Evolutionary conservation across 306 rosid genomes (phyloP).

Genomic region (Bauhinia variegata): DNA sequence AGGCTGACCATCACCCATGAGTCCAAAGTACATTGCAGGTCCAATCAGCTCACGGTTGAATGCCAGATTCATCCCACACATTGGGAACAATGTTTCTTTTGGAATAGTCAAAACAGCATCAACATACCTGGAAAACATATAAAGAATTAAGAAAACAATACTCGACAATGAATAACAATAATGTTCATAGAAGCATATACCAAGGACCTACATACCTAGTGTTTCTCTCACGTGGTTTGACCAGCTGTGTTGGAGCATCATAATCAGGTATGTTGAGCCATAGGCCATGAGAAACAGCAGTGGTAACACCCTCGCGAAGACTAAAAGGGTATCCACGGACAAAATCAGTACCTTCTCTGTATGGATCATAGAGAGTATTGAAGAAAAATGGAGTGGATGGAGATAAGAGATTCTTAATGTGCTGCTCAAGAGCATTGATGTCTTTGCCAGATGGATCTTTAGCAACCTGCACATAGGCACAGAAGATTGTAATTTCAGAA

Average conservation of each 20-base stretch:
- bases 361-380: conserved; percentile 90
- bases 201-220: conserved; percentile 48
- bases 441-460: conserved; percentile 77
- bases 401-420: conserved; percentile 69
- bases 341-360: conserved; percentile 81
- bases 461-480: conserved; percentile 62
- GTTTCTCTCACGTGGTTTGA: conserved; percentile 86
- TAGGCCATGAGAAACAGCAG: conserved; percentile 87
- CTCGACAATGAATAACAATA: not conserved
- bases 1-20: conserved; percentile 96
- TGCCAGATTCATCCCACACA: conserved; percentile 93
- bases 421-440: conserved; percentile 91
- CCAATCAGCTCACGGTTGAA: conserved; percentile 84
- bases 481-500: conserved; percentile 2
- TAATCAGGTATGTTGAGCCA: conserved; percentile 94
- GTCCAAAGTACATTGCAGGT: conserved; percentile 95
- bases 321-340: conserved; percentile 93
- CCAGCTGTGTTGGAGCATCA: conserved; percentile 92
- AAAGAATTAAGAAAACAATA: conserved; percentile 7
- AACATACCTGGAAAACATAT: conserved; percentile 58
- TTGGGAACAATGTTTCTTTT: conserved; percentile 80
- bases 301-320: conserved; percentile 71
- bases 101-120: conserved; percentile 88
- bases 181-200: not conserved
- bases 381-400: conserved; percentile 82